A percentile compares a stretch with the other conserved stretches of the same genome.
phyloP scores from a whole-genome alignment of 352 stramenopile genomes.

The Phytopythium ostracodes region DNA sequence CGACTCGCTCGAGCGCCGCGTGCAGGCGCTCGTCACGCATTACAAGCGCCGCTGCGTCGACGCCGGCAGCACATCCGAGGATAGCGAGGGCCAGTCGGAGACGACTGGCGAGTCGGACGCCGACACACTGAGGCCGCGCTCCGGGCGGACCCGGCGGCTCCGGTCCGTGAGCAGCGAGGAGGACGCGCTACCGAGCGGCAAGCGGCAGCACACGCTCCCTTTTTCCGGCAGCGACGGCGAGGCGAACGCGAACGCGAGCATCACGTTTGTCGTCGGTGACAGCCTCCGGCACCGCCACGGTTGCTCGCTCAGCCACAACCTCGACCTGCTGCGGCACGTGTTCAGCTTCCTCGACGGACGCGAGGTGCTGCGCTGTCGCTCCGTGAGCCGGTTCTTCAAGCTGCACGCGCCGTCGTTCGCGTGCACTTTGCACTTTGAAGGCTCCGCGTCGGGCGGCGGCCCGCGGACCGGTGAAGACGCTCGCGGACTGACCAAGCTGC shows the following conservation, averaged over 20 bases:
- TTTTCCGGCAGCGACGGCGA: not conserved
- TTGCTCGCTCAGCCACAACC: constrained; percentile 48
- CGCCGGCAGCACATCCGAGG: constrained; percentile 6
- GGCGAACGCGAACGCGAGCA: not conserved
- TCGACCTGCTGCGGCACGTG: constrained; percentile 50
- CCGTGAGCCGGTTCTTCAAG: constrained; percentile 50
- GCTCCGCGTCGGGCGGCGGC: not conserved
- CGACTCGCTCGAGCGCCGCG: constrained; percentile 57
- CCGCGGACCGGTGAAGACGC: constrained; percentile 14
- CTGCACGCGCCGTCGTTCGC: constrained; percentile 43
- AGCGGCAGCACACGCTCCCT: constrained; percentile 2
- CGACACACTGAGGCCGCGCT: not conserved
- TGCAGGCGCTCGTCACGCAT: constrained; percentile 69
- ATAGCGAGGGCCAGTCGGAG: constrained; percentile 12
- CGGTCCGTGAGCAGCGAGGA: constrained; percentile 4
- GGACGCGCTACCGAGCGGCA: not conserved
- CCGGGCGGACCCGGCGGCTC: not conserved
- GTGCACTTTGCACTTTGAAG: constrained; percentile 39
- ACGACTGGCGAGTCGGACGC: constrained; percentile 8
- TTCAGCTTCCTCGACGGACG: constrained; percentile 50
- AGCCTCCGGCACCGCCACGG: not conserved
- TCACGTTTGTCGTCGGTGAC: constrained; percentile 8
- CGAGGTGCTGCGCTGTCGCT: constrained; percentile 37
- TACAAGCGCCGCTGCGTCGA: constrained; percentile 29
- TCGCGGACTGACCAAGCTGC: constrained; percentile 16